Base-by-base conservation (phyloP, 495 filamentous ascomycete species). In the Podospora comata region DNA sequence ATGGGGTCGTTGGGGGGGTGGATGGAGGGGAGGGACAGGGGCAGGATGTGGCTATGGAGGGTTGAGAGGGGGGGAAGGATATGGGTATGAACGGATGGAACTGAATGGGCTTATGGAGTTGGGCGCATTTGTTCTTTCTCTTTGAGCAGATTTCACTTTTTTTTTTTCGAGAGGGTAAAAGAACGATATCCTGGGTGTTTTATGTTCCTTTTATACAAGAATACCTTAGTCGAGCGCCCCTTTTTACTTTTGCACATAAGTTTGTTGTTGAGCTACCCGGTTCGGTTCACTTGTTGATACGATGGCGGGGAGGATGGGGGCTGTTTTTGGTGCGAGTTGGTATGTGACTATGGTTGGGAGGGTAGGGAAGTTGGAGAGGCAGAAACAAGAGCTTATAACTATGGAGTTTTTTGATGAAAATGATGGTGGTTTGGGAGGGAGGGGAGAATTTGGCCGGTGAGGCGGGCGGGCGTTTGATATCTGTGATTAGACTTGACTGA, bases 21-120 rank as follows among this genome's bases (percentile, higher is more conserved):
- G 57, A 48, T 66, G 67, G 44, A 27, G 62, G 55, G 39, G 67
- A 44, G 26, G 20, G 20, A 23, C 20, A 23, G 20, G 20, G 20
- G 20, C 20, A 23, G 20, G 72, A 74, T 57, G 67, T 70, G 13
- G 72, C 73, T 19, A 75, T 75, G 70, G 74, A 77, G 62, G 74
- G 69, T 7, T 58, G 39, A 48, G 30, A 48, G 0, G 9, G 15
- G 39, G 7, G 39, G 39, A 48, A 6, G 3, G 39, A 16, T 13
- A 48, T 16, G 7, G 39, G 39, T 16, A 48, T 16, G 15, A 48
- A 13, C 9, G 7, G 15, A 48, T 11, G 39, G 39, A 16, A 11
- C 9, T 48, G 15, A 48, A 48, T 11, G 13, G 7, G 5, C 4
- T 48, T 48, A 13, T 9, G 39, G 39, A 48, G 39, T 48, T 48